These are phyloP conservation scores for Magnusiomyces suaveolens DNA, from an alignment of 1,139 yeast species.

Conservation along the genomic window DNA sequence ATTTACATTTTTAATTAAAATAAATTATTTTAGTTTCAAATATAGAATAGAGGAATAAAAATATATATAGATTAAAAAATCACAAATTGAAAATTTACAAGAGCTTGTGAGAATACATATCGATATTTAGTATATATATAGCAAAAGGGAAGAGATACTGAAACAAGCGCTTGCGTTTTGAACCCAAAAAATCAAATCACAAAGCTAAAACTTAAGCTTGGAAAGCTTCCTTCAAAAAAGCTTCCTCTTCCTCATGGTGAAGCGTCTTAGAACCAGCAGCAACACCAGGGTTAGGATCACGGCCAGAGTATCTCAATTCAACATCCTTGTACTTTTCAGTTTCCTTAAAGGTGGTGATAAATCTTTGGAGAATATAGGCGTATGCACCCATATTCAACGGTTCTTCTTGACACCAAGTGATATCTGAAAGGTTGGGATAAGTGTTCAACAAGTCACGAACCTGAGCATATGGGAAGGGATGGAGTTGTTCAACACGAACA, in stretches of 20 bases:
- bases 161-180: too few species aligned
- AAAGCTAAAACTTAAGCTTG: conserved; percentile 13
- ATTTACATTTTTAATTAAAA: too few species aligned
- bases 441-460: conserved; percentile 71
- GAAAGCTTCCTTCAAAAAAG: conserved; percentile 74
- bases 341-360: conserved; percentile 63
- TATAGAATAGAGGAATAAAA: too few species aligned
- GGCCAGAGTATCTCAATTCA: conserved; percentile 79
- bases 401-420: conserved; percentile 98
- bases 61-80: too few species aligned
- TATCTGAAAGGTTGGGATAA: conserved; percentile 76
- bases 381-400: conserved; percentile 96
- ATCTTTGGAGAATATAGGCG: conserved; percentile 72
- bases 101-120: too few species aligned
- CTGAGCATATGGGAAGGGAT: conserved; percentile 98
- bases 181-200: background rate
- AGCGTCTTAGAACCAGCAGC: conserved; percentile 94
- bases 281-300: conserved; percentile 95
- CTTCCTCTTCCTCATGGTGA: conserved; percentile 84
- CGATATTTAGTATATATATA: too few species aligned
- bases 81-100: too few species aligned
- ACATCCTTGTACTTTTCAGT: conserved; percentile 55
- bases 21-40: too few species aligned
- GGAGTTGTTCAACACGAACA: conserved; percentile 85
- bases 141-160: too few species aligned